These are phyloP conservation scores for Coccinonectria pachysandricola DNA, from an alignment of 2,329 filamentous ascomycete genomes.

Conservation along the genomic window DNA sequence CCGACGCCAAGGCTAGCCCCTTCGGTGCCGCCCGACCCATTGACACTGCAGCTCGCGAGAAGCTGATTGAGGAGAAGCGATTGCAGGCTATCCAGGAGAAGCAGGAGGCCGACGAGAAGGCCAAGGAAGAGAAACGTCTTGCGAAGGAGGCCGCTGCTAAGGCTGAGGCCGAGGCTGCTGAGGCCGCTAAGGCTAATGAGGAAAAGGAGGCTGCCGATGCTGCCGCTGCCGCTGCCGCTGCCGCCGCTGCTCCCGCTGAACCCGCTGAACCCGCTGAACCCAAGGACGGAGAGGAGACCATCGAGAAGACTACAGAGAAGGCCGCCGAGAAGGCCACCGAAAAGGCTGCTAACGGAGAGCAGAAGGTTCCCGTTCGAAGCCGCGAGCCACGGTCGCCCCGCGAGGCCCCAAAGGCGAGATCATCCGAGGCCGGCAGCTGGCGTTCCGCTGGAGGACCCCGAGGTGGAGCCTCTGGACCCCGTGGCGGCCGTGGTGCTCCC, in stretches of 20 bases:
- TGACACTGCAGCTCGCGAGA: slow-evolving; percentile 82
- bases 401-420: slow-evolving; percentile 43
- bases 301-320: slow-evolving; percentile 16
- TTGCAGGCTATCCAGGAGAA: slow-evolving; percentile 66
- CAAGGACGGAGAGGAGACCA: slow-evolving; percentile 20
- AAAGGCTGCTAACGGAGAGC: slow-evolving; percentile 35
- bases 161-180: slow-evolving; percentile 29
- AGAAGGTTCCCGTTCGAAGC: slow-evolving; percentile 34
- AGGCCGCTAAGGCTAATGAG: slow-evolving; percentile 23
- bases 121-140: slow-evolving; percentile 59
- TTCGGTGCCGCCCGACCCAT: slow-evolving; percentile 93
- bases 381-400: slow-evolving; percentile 33
- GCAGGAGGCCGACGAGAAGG: slow-evolving; percentile 79
- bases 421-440: slow-evolving; percentile 51
- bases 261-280: slow-evolving; percentile 20
- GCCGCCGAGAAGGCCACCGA: slow-evolving; percentile 9
- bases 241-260: slow-evolving; percentile 24
- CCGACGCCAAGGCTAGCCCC: slow-evolving; percentile 75
- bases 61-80: slow-evolving; percentile 82
- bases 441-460: slow-evolving; percentile 40
- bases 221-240: slow-evolving; percentile 17
- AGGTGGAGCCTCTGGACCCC: slow-evolving; percentile 36
- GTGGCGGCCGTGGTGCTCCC: slow-evolving; percentile 31
- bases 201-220: too few relatives aligned
- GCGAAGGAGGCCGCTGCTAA: slow-evolving; percentile 48